These are phyloP conservation scores for Aspergillus sergii DNA, from an alignment of 2,329 filamentous ascomycete genomes.

Conservation along the genomic window DNA sequence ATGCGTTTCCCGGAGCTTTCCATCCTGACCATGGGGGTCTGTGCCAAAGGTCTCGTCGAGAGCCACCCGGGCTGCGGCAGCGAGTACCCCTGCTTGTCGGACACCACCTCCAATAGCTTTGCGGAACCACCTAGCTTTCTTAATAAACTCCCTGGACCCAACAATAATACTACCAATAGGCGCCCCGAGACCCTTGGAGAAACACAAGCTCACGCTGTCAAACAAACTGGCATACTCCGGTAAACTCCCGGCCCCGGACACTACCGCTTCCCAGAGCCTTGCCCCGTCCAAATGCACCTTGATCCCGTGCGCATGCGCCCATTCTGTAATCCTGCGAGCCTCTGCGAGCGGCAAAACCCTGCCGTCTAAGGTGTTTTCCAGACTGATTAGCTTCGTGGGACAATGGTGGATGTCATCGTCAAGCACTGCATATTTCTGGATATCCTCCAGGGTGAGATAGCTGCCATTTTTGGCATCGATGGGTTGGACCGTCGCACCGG, in stretches of 20 bases:
- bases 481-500: slow-evolving; percentile 69
- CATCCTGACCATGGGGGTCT: slow-evolving; percentile 60
- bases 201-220: slow-evolving; percentile 76
- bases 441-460: slow-evolving; percentile 76
- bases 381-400: slow-evolving; percentile 76
- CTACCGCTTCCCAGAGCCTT: slow-evolving; percentile 79
- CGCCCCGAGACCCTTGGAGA: slow-evolving; percentile 80
- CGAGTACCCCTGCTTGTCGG: slow-evolving; percentile 74
- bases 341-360: slow-evolving; percentile 77
- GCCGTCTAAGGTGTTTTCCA: slow-evolving; percentile 85
- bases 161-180: slow-evolving; percentile 78
- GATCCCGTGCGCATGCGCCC: slow-evolving; percentile 66
- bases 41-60: slow-evolving; percentile 76
- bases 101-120: slow-evolving; percentile 81
- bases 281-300: slow-evolving; percentile 79
- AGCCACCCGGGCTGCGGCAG: slow-evolving; percentile 73
- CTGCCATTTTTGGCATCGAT: slow-evolving; percentile 70
- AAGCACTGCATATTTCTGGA: slow-evolving; percentile 66
- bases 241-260: slow-evolving; percentile 67
- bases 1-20: slow-evolving; percentile 64
- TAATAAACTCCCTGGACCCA: slow-evolving; percentile 60
- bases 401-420: slow-evolving; percentile 71
- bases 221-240: slow-evolving; percentile 69
- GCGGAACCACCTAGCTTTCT: slow-evolving; percentile 72
- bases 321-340: slow-evolving; percentile 68